A percentile compares a stretch with the other conserved stretches of the same genome.
Conservation (phyloP, 2,329 filamentous ascomycete genomes). For the Penicillium hesseltinei region DNA sequence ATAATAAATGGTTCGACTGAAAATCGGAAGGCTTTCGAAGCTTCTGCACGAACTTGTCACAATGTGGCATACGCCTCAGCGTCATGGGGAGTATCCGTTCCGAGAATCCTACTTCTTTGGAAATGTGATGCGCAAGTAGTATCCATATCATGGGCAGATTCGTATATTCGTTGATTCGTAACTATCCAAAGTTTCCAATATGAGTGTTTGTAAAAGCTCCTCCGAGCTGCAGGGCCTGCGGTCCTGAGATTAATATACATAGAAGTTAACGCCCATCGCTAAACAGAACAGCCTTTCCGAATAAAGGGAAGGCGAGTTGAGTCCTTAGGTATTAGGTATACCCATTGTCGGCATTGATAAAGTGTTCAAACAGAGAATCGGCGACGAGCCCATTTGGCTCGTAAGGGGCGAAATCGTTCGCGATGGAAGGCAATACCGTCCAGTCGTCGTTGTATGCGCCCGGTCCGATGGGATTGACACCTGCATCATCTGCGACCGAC, state of each 20-base stretch:
- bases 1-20: background rate
- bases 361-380: constrained; percentile 9
- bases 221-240: background rate
- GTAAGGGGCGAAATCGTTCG: background rate
- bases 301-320: background rate
- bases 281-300: background rate
- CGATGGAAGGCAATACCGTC: background rate
- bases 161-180: background rate
- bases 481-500: constrained; percentile 6
- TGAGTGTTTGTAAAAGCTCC: background rate
- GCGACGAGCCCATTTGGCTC: background rate
- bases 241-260: background rate
- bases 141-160: background rate
- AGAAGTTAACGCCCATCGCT: background rate
- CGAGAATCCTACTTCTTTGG: background rate
- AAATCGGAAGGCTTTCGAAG: background rate
- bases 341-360: constrained; percentile 4
- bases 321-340: background rate
- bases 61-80: background rate
- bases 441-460: background rate
- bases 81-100: background rate
- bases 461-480: background rate
- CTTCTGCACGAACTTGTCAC: background rate
- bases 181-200: background rate
- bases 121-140: background rate